Base-by-base conservation (phyloP, 768 basidiomycete genomes). In the Polyporus arcularius region DNA sequence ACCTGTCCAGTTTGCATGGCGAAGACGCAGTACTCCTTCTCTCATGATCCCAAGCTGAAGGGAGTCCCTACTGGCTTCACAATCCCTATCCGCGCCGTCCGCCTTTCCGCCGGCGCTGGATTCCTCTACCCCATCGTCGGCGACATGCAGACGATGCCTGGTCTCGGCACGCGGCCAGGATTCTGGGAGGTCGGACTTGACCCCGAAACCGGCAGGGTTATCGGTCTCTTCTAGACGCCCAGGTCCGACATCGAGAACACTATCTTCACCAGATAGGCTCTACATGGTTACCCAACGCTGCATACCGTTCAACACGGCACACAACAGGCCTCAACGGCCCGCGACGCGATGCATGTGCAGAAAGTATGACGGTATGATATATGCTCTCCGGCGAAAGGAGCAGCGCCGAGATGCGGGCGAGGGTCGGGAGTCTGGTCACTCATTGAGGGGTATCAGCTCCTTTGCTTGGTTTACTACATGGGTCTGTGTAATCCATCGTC, bases 61-160 rank as follows among this genome's bases (percentile, higher is more conserved):
- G 88, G 89, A 66, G 94, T 90, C 0, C 95, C 97, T 1, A 85
- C 86, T 52, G 90, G 94, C 30, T 99, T 99, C 79, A 95, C 87
- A 9, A 79, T 98, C 60, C 95, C 96, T 28, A 94, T 99, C 72
- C 86, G 92, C 35, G 86, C 87, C 57, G 91, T 98, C 48, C 81
- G 91, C 49, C 77, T 96, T 21, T 91, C 92, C 7, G 97, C 94
- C 5, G 96, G 96, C 45, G 95, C 96, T 58, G 93, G 93, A 28
- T 98, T 98, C 87, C 76, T 98, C 64, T 97, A 96, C 75, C 96
- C 96, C 26, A 84, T 98, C 63, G 81, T 92, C n/a, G 93, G 92
- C 41, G 94, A 96, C 73, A 98, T 99, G 92, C 90, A 93, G 73
- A 98, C 95, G 57, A 96, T 99, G 94, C 96, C 96, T 46, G 96